Base-by-base conservation (phyloP, 345 rosid genomes). In the Anastatica hierochuntica region DNA sequence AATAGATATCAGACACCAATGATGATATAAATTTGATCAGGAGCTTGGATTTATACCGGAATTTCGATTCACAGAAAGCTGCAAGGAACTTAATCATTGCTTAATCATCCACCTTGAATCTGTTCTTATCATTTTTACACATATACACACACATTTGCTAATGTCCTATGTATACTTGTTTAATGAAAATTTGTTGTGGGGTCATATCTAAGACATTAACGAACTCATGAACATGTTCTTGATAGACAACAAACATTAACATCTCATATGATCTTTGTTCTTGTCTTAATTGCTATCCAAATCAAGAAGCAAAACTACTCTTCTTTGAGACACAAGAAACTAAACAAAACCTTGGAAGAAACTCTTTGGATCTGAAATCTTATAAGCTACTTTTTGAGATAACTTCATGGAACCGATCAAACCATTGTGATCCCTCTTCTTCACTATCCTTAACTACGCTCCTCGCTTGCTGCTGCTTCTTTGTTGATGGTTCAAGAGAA, bases 331-430 rank as follows among this genome's bases (percentile, higher is more conserved):
- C 4, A 43, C 6, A 58, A 23, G 46, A 15, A 26, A 56, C 52
- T 43, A 34, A 56, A 20, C 46, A 58, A 29, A 58, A 19, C 63
- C 43, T 33, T 85, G 1, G 95, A 88, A 44, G 85, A 68, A 2
- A 58, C 83, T 67, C 88, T 96, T 4, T 71, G 66, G 47, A 82
- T 84, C 52, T 74, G 70, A 44, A n/a, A 21, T 19, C 27, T 73
- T 52, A 86, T 13, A 79, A 63, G 56, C 88, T 79, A 53, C 73
- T 80, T 68, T 88, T 81, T 0, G 95, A 88, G 54, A 85, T 70
- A 4, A 62, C 82, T 69, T 92, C 97, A 5, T 80, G 69, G 53
- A 82, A 88, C 53, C 74, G 70, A 43, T 71, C 78, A 62, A 85
- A 73, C 97, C 97, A 88, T 43, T 78, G 85, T 8, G 57, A 31